phyloP scores from a whole-genome alignment of 139 green algal genomes.

The Tetradesmus lagerheimii region DNA sequence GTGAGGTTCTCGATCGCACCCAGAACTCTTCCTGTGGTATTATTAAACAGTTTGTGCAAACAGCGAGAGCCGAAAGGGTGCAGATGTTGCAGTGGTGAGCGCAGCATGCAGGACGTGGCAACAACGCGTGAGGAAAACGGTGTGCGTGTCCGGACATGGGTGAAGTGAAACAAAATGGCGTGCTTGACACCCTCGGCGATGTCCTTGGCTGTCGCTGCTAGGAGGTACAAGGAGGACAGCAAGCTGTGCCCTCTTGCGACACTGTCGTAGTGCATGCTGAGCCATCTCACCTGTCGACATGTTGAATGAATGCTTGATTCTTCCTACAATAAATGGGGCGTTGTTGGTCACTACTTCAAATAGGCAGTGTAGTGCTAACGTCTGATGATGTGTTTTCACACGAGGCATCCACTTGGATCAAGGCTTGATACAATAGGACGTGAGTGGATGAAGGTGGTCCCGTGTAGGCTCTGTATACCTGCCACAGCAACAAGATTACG shows the following conservation, averaged over 20 bases:
- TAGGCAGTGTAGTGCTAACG: not conserved
- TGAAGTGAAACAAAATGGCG: too few species aligned
- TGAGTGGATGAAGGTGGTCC: not conserved
- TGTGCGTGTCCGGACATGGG: not conserved
- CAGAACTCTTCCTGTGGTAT: constrained; percentile 1
- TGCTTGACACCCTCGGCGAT: too few species aligned
- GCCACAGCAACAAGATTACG: not conserved
- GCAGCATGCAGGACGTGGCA: not conserved
- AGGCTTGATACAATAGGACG: too few species aligned
- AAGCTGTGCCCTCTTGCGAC: not conserved
- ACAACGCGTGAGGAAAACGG: not conserved
- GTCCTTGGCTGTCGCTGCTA: not conserved
- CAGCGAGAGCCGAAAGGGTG: not conserved
- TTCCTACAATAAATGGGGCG: not conserved
- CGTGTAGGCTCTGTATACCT: not conserved
- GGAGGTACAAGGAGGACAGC: not conserved
- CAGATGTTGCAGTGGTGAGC: not conserved
- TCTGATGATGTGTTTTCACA: not conserved
- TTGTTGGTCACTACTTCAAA: not conserved
- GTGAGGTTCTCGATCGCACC: constrained; percentile 38
- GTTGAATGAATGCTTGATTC: not conserved
- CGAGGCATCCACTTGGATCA: not conserved
- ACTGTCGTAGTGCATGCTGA: not conserved
- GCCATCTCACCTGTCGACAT: not conserved
- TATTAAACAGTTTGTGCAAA: not conserved